phyloP scores from a whole-genome alignment of 495 filamentous ascomycete genomes.

The Aspergillus saccharolyticus region DNA sequence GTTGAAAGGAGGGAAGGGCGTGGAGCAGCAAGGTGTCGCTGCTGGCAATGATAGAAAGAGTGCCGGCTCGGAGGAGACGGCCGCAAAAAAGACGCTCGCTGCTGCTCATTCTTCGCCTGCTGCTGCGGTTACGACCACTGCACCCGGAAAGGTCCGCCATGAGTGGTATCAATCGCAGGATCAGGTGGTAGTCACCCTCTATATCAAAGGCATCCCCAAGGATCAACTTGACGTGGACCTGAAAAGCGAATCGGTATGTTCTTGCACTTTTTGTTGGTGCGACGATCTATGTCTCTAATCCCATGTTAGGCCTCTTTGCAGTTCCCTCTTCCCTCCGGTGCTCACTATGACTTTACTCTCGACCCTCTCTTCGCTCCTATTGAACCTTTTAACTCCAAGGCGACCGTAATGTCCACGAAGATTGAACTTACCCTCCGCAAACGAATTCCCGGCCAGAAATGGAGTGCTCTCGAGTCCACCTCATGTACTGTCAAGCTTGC shows the following conservation, averaged over 20 bases:
- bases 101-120: slow-evolving; percentile 6
- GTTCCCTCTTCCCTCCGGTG: slow-evolving; percentile 59
- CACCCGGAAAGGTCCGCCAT: slow-evolving; percentile 57
- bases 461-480: slow-evolving; percentile 62
- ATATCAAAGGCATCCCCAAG: slow-evolving; percentile 67
- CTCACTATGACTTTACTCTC: slow-evolving; percentile 62
- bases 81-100: background rate
- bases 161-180: slow-evolving; percentile 75
- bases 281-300: no score
- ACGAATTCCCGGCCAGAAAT: slow-evolving; percentile 61
- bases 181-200: slow-evolving; percentile 61
- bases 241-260: slow-evolving; percentile 45
- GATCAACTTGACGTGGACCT: slow-evolving; percentile 57
- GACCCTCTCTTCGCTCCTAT: slow-evolving; percentile 67
- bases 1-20: slow-evolving; percentile 24
- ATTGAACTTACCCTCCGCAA: slow-evolving; percentile 79
- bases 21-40: background rate
- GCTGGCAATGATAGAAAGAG: slow-evolving; percentile 1
- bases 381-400: slow-evolving; percentile 53
- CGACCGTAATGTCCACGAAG: slow-evolving; percentile 69
- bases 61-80: slow-evolving; percentile 16
- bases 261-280: background rate
- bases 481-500: slow-evolving; percentile 27
- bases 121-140: slow-evolving; percentile 4
- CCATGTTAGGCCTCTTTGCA: slow-evolving; percentile 50